phyloP scores from a whole-genome alignment of 345 rosid genomes.

The Streptanthus diversifolius region DNA sequence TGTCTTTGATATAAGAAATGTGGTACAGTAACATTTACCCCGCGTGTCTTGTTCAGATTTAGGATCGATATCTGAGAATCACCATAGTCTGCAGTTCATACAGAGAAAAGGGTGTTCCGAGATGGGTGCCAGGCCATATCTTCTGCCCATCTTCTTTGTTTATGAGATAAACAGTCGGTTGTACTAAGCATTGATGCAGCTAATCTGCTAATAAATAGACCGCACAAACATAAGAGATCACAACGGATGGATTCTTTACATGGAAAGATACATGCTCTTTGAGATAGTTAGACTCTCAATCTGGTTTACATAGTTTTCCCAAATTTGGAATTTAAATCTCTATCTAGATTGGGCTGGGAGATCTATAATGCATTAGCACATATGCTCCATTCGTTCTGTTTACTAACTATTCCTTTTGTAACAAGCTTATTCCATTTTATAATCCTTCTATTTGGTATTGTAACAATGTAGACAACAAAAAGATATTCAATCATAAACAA shows the following conservation, averaged over 20 bases:
- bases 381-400: background rate
- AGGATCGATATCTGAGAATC: slow-evolving; percentile 85
- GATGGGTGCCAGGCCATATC: slow-evolving; percentile 91
- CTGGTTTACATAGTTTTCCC: background rate
- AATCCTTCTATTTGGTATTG: background rate
- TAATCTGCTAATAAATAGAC: slow-evolving; percentile 45
- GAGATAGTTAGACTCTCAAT: background rate
- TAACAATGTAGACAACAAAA: background rate
- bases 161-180: slow-evolving; percentile 58
- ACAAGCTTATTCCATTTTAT: background rate
- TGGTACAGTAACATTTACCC: slow-evolving; percentile 45
- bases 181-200: slow-evolving; percentile 68
- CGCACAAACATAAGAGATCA: background rate
- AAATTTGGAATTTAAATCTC: background rate
- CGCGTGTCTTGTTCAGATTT: slow-evolving; percentile 59
- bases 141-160: slow-evolving; percentile 91
- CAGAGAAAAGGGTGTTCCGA: slow-evolving; percentile 64
- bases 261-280: background rate
- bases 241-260: background rate
- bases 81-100: slow-evolving; percentile 67
- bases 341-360: background rate
- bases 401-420: background rate
- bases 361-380: background rate
- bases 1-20: background rate
- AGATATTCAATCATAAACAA: background rate